These are phyloP conservation scores for Phoma sp. DNA, from an alignment of 2,329 filamentous ascomycete genomes.

Conservation along the genomic window DNA sequence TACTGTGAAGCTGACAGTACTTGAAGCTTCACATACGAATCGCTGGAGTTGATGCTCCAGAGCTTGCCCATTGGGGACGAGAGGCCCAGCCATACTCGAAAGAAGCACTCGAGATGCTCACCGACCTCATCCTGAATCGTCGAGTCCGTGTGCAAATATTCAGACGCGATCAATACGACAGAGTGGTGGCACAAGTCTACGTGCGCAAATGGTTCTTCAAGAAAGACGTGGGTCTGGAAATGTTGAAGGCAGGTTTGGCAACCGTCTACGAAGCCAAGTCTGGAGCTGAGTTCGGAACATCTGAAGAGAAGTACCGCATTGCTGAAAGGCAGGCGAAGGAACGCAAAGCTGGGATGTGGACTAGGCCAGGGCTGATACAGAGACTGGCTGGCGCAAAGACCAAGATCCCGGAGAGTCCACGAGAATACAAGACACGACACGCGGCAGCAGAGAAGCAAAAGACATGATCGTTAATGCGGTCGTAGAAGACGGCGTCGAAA, in stretches of 20 bases:
- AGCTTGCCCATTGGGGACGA: slow-evolving; percentile 88
- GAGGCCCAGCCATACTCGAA: slow-evolving; percentile 82
- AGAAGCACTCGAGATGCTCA: slow-evolving; percentile 85
- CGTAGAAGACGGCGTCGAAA: neutral
- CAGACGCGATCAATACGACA: slow-evolving; percentile 87
- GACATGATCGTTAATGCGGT: slow-evolving; percentile 16
- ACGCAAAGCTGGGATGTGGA: slow-evolving; percentile 70
- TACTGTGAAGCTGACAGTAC: slow-evolving; percentile 17
- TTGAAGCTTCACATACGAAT: slow-evolving; percentile 82
- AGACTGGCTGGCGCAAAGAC: slow-evolving; percentile 57
- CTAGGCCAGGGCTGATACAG: slow-evolving; percentile 50
- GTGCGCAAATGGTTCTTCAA: slow-evolving; percentile 71
- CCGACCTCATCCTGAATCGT: slow-evolving; percentile 70
- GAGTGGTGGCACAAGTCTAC: slow-evolving; percentile 85
- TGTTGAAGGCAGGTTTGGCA: slow-evolving; percentile 84
- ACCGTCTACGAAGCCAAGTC: slow-evolving; percentile 93
- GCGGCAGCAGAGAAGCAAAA: slow-evolving; percentile 50
- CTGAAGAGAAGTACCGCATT: slow-evolving; percentile 66
- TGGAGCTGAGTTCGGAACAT: slow-evolving; percentile 84
- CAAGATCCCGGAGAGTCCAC: slow-evolving; percentile 75
- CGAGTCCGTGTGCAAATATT: slow-evolving; percentile 84
- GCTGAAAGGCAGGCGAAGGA: slow-evolving; percentile 63
- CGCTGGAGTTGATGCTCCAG: slow-evolving; percentile 91
- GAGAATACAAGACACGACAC: slow-evolving; percentile 79
- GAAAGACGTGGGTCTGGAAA: slow-evolving; percentile 84